phyloP scores from a whole-genome alignment of 208 protist genomes.

The Leishmania guyanensis region DNA sequence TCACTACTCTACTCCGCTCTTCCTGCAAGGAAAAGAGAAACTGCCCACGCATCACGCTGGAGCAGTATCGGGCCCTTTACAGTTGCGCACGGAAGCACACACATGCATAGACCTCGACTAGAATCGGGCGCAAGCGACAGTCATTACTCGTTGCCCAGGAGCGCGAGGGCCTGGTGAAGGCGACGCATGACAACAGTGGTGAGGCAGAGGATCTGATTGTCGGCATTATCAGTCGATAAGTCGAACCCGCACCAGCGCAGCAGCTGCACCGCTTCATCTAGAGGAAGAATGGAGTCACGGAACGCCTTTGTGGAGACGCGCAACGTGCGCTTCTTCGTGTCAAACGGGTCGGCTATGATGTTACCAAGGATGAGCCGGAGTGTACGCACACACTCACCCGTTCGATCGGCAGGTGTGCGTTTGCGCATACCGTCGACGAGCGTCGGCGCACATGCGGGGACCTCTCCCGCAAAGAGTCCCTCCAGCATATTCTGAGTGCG shows the following conservation, averaged over 20 bases:
- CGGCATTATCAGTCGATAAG: conserved; percentile 42
- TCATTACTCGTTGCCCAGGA: conserved; percentile 10
- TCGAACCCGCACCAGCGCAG: conserved; percentile 73
- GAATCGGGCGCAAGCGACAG: not conserved
- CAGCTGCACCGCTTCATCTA: conserved; percentile 51
- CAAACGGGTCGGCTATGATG: conserved; percentile 64
- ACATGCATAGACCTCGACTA: not conserved
- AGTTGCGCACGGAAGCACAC: not conserved
- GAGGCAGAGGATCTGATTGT: conserved; percentile 41
- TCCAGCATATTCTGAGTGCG: conserved; percentile 25
- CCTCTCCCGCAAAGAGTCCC: conserved; percentile 34
- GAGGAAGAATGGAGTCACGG: conserved; percentile 42
- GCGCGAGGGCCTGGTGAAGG: conserved; percentile 34
- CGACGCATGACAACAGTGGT: conserved; percentile 66
- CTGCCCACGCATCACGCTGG: not conserved
- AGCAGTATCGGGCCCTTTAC: not conserved
- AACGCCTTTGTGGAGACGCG: conserved; percentile 62
- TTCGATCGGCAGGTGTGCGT: conserved; percentile 15
- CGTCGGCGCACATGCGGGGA: conserved; percentile 10
- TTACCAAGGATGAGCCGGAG: conserved; percentile 69
- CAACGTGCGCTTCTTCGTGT: conserved; percentile 68
- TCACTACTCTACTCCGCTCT: not conserved
- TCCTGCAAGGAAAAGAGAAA: not conserved
- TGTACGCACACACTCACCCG: conserved; percentile 40
- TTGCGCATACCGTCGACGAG: conserved; percentile 38